Evolutionary conservation across 2,329 filamentous ascomycete species (phyloP).

Genomic region (Clonostachys byssicola): DNA sequence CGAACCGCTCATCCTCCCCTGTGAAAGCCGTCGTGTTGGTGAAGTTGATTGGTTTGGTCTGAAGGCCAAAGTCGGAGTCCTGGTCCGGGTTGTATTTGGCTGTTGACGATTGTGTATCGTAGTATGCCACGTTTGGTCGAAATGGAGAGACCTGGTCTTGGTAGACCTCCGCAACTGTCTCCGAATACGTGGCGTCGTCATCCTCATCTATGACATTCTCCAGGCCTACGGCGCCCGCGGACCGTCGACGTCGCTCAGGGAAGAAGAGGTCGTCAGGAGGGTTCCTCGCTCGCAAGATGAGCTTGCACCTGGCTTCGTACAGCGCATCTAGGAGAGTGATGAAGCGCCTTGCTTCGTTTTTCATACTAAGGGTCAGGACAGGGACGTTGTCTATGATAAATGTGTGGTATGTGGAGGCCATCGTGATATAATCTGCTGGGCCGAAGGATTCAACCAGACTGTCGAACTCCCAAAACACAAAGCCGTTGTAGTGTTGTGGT

Average conservation of each 20-base stretch:
- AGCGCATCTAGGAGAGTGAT: constrained; percentile 78
- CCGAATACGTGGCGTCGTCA: constrained; percentile 33
- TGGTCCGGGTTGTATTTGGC: constrained; percentile 51
- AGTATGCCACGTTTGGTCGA: constrained; percentile 71
- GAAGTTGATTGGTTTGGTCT: constrained; percentile 49
- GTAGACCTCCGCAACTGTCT: constrained; percentile 61
- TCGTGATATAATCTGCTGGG: constrained; percentile 77
- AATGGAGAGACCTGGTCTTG: constrained; percentile 76
- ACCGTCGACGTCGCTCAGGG: constrained; percentile 40
- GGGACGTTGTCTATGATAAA: constrained; percentile 71
- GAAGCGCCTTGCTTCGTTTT: constrained; percentile 77
- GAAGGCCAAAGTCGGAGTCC: constrained; percentile 49
- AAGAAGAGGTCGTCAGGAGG: constrained; percentile 76
- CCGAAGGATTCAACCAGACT: constrained; percentile 67
- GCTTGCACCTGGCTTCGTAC: constrained; percentile 77
- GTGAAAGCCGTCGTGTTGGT: constrained; percentile 64
- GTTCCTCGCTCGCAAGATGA: constrained; percentile 63
- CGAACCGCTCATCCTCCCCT: constrained; percentile 78
- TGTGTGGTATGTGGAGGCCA: constrained; percentile 77
- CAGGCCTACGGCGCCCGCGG: neutral
- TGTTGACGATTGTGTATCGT: constrained; percentile 41
- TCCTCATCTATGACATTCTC: constrained; percentile 6
- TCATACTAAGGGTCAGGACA: constrained; percentile 60
- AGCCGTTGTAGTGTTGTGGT: constrained; percentile 51
- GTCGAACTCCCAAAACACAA: constrained; percentile 62